phyloP scores from a whole-genome alignment of 148 eudicot genomes.

The Diospyros lotus region DNA sequence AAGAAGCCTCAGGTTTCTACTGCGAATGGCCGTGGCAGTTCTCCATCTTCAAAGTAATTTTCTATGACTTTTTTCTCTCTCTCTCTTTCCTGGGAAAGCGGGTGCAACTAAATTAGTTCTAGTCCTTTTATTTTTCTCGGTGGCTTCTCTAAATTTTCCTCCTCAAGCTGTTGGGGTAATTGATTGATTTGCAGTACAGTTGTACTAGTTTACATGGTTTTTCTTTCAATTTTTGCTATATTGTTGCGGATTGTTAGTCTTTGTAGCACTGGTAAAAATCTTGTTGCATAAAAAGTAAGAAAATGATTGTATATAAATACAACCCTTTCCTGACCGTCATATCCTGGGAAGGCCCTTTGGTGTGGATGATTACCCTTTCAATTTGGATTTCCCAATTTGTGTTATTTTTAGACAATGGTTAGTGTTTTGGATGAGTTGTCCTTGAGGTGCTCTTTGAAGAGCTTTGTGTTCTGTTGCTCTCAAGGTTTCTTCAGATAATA shows the following conservation, averaged over 20 bases:
- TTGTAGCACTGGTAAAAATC: not conserved
- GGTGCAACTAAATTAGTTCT: not conserved
- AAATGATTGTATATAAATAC: not conserved
- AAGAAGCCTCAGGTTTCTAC: slow-evolving; percentile 33
- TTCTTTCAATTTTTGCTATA: not conserved
- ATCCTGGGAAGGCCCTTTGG: not conserved
- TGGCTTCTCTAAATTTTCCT: not conserved
- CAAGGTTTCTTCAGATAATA: not conserved
- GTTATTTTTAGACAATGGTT: not conserved
- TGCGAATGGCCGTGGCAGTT: slow-evolving; percentile 23
- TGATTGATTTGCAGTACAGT: not conserved
- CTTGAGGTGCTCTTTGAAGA: not conserved
- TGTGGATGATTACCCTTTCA: not conserved
- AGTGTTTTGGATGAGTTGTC: not conserved
- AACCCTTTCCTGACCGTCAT: not conserved
- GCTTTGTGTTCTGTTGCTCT: not conserved
- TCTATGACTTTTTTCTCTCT: not conserved
- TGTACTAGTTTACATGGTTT: not conserved
- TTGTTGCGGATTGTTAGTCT: not conserved
- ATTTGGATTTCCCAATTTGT: slow-evolving; percentile 2
- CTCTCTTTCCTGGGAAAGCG: not conserved
- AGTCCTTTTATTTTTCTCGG: not conserved
- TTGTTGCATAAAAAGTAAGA: not conserved
- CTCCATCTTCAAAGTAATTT: slow-evolving; percentile 44
- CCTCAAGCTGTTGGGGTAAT: not conserved